Evolutionary conservation across 352 stramenopile species (phyloP).

Genomic region (Aphanomyces invadans): DNA sequence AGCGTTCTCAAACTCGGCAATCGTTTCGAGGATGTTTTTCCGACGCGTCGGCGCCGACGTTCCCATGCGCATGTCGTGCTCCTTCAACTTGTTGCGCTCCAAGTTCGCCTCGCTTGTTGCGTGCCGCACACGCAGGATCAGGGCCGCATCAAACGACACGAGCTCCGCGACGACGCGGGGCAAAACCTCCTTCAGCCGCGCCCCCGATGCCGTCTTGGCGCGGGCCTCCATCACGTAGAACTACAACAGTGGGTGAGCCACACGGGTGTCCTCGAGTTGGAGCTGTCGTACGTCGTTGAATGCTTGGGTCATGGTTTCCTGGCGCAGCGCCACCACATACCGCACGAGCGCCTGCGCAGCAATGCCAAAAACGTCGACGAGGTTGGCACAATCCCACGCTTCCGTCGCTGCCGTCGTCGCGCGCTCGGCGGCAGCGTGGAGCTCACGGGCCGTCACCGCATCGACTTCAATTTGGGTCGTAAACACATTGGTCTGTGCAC

Average conservation of each 20-base stretch:
- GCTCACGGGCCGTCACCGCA: neutral
- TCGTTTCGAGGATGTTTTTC: neutral
- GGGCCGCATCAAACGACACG: neutral
- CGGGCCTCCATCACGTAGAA: neutral
- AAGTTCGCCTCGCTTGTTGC: neutral
- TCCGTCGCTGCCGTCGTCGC: neutral
- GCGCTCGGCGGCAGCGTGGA: neutral
- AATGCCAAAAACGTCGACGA: neutral
- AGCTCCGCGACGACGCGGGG: neutral
- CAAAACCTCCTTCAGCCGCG: neutral
- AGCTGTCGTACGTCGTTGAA: neutral
- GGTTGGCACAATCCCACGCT: neutral
- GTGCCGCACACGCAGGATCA: neutral
- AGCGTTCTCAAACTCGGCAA: constrained; percentile 1
- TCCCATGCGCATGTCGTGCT: neutral
- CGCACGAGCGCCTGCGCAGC: neutral
- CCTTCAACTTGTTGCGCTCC: neutral
- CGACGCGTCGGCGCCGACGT: neutral
- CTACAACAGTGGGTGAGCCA: too few species aligned
- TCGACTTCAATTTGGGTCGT: neutral
- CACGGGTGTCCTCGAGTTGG: too few species aligned
- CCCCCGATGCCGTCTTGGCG: neutral
- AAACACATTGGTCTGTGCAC: neutral
- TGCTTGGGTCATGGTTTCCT: neutral
- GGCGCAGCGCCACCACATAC: neutral